Conservation (phyloP, 306 rosid species). For the Crotalaria pallida region DNA sequence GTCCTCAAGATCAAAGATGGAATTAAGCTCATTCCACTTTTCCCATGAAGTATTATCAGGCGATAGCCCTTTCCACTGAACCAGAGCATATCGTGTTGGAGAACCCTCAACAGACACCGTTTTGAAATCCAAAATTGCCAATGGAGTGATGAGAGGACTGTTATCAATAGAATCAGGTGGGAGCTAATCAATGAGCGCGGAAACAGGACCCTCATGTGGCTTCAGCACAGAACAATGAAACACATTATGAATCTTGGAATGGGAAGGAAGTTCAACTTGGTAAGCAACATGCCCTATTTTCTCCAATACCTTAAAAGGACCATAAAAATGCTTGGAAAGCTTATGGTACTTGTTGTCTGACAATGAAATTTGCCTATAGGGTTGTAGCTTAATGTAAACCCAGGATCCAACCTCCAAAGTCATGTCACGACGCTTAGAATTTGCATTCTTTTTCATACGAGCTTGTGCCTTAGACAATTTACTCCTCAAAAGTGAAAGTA, state of each 20-base stretch:
- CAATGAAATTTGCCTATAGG: too few relatives aligned
- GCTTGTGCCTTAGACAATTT: too few relatives aligned
- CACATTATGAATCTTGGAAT: not conserved
- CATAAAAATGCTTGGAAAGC: too few relatives aligned
- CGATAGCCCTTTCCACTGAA: not conserved
- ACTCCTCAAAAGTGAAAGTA: too few relatives aligned
- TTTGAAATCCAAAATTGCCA: not conserved
- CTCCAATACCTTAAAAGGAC: too few relatives aligned
- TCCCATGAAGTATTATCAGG: not conserved
- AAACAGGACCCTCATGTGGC: not conserved
- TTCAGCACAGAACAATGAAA: not conserved
- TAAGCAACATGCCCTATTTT: not conserved
- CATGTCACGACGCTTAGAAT: too few relatives aligned
- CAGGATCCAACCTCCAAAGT: too few relatives aligned
- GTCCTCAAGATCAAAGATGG: not conserved
- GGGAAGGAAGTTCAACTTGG: not conserved
- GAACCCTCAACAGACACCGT: accelerated
- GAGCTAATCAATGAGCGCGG: not conserved
- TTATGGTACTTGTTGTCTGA: too few relatives aligned
- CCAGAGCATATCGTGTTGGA: not conserved
- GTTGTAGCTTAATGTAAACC: too few relatives aligned
- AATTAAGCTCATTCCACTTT: not conserved
- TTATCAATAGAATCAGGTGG: not conserved
- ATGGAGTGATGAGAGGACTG: not conserved
- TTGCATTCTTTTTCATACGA: too few relatives aligned